Base-by-base conservation (phyloP, 306 rosid species). In the Pyrus bretschneideri region DNA sequence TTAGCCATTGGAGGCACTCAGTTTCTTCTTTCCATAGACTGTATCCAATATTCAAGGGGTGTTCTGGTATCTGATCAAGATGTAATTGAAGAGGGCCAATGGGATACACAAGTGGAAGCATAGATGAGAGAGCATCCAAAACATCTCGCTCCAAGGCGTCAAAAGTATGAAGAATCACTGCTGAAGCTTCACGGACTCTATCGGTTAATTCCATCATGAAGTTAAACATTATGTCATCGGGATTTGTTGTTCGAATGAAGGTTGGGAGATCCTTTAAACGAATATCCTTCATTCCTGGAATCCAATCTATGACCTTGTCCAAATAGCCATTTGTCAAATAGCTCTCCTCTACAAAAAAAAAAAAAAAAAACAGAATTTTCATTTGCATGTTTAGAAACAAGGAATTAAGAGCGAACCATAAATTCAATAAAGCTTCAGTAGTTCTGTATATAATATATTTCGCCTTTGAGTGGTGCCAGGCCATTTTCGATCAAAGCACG, bases 391-490 rank as follows among this genome's bases (percentile, higher is more conserved):
- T 25, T 13, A 25, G 9, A 35, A 60, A 35, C 40, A 11, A 60
- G 5, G 13, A 23, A 23, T 15, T 0, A 25, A 12, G 31, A 25
- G 6, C 13, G 25, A 25, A 25, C 18, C 30, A 59, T 1, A 23
- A 59, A 23, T 11, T 22, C 12, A 60, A 1, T 18, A 60, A 4
- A 25, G 3, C 2, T 60, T 60, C 10, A 5, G 27, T 63, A 3
- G 21, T 29, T 9, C 6, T 27, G 40, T 7, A 7, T 35, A 35
- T 35, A 35, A 14, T 13, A 17, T 30, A 29, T 63, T 6, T 63
- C n/a, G 73, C 78, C 82, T 73, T 79, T 73, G 27, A 79, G 64
- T 40, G 82, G 82, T 11, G 65, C 69, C n/a, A 79, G 27, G 40
- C 78, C 82, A 66, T 40, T 65, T 40, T 73, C 62, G 2, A 72